Percentiles rank a stretch among this genome's conserved stretches.
Conservation (phyloP, 1,139 yeast species). For the Kodamaea plutei region DNA sequence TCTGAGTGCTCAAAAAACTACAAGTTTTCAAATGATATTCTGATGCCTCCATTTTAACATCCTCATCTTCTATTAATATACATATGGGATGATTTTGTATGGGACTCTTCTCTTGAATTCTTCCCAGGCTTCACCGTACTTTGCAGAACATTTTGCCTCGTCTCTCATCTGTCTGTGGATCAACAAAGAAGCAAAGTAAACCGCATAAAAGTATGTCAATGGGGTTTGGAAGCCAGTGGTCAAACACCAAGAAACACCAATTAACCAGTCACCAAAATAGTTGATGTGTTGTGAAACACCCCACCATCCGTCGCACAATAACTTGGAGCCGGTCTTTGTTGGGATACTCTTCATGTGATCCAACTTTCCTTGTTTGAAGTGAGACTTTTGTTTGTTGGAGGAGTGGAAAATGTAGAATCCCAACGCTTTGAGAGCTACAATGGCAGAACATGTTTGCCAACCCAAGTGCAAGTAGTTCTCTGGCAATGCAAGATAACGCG, state of each 20-base stretch:
- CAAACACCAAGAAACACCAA: constrained; percentile 89
- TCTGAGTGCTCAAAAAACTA: too few species aligned
- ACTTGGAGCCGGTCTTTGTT: constrained; percentile 74
- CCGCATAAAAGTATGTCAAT: constrained; percentile 79
- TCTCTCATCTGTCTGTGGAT: constrained; percentile 89
- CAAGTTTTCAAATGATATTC: too few species aligned
- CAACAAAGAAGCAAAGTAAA: constrained; percentile 76
- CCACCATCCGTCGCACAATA: constrained; percentile 96
- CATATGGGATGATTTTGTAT: constrained; percentile 82
- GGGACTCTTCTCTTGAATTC: constrained; percentile 80
- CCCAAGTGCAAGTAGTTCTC: constrained; percentile 60
- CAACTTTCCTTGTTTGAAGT: constrained; percentile 75
- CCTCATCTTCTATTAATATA: constrained; percentile 57
- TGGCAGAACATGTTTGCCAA: constrained; percentile 24
- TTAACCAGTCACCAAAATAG: constrained; percentile 92
- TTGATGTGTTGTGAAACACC: constrained; percentile 86
- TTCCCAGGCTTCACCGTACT: constrained; percentile 84
- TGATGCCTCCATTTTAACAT: too few species aligned
- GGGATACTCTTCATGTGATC: constrained; percentile 58
- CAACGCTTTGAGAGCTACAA: constrained; percentile 39
- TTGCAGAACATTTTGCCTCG: constrained; percentile 81
- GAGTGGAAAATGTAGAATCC: constrained; percentile 85
- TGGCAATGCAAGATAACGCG: constrained; percentile 67
- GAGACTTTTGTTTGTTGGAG: constrained; percentile 80
- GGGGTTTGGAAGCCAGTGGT: constrained; percentile 83